phyloP scores from a whole-genome alignment of 2,329 filamentous ascomycete species.

The Onygena corvina region DNA sequence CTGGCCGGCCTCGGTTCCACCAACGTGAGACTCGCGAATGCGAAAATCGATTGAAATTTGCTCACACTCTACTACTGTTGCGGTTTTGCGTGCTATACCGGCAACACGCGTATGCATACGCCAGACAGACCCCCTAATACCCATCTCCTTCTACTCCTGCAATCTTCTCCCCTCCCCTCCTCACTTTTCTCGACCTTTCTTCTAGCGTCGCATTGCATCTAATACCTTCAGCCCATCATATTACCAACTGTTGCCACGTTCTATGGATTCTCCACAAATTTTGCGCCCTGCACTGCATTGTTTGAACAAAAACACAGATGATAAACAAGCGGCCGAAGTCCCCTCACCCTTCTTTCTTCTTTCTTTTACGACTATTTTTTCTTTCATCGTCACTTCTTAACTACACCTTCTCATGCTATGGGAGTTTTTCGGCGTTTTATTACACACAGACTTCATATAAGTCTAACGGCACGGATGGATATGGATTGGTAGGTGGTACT shows the following conservation, averaged over 20 bases:
- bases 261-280: neutral
- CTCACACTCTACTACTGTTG: too few relatives aligned
- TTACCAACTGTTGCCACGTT: neutral
- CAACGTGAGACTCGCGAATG: conserved; percentile 50
- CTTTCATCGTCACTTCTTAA: neutral
- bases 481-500: neutral
- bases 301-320: neutral
- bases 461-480: conserved; percentile 4
- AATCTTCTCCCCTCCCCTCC: too few relatives aligned
- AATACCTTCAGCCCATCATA: neutral
- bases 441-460: conserved; percentile 3
- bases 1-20: conserved; percentile 48
- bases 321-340: neutral
- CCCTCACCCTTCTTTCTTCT: neutral
- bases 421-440: neutral
- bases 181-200: neutral
- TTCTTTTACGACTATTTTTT: neutral
- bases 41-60: conserved; percentile 67
- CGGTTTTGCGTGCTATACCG: too few relatives aligned
- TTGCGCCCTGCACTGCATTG: neutral
- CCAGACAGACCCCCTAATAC: too few relatives aligned
- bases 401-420: neutral
- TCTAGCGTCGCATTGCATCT: neutral
- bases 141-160: neutral
- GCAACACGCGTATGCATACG: too few relatives aligned